phyloP scores from a whole-genome alignment of 768 basidiomycete species.

The Boletus patriciae region DNA sequence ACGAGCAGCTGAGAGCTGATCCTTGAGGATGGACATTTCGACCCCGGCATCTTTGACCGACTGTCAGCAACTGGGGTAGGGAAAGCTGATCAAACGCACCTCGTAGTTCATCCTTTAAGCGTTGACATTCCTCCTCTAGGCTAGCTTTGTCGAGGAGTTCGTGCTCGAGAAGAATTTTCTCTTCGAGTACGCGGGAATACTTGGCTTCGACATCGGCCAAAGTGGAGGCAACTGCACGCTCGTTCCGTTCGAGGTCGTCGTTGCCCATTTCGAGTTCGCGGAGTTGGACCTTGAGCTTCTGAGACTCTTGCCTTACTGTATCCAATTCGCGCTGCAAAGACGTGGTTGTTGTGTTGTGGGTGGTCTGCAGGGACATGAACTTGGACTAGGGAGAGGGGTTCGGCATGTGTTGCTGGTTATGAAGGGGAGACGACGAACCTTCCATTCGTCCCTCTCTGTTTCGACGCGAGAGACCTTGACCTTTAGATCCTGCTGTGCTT shows the following conservation, averaged over 20 bases:
- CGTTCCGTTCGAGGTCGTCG: slow-evolving; percentile 94
- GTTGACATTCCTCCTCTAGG: slow-evolving; percentile 87
- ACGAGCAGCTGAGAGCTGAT: slow-evolving; percentile 56
- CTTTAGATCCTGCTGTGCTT: slow-evolving; percentile 76
- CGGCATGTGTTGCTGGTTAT: background rate
- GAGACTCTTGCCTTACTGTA: slow-evolving; percentile 71
- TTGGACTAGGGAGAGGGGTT: slow-evolving; percentile 51
- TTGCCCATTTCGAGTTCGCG: slow-evolving; percentile 96
- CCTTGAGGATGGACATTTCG: slow-evolving; percentile 80
- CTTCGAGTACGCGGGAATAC: slow-evolving; percentile 89
- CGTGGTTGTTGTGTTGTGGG: slow-evolving; percentile 84
- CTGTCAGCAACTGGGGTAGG: slow-evolving; percentile 15
- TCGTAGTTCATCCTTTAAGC: slow-evolving; percentile 89
- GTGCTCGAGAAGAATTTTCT: slow-evolving; percentile 96
- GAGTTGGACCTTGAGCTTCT: slow-evolving; percentile 67
- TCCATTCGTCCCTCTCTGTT: slow-evolving; percentile 86
- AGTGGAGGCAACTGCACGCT: slow-evolving; percentile 81
- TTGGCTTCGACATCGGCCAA: slow-evolving; percentile 83
- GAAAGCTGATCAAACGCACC: slow-evolving; percentile 54
- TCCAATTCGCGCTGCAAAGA: slow-evolving; percentile 93
- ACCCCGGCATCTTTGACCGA: slow-evolving; percentile 68
- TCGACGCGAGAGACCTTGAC: slow-evolving; percentile 70
- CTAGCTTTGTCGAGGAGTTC: slow-evolving; percentile 89
- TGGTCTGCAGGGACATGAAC: slow-evolving; percentile 86
- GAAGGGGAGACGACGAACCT: slow-evolving; percentile 51